Evolutionary conservation across 768 basidiomycete species (phyloP).

Genomic region (Leccinum rimulosum): DNA sequence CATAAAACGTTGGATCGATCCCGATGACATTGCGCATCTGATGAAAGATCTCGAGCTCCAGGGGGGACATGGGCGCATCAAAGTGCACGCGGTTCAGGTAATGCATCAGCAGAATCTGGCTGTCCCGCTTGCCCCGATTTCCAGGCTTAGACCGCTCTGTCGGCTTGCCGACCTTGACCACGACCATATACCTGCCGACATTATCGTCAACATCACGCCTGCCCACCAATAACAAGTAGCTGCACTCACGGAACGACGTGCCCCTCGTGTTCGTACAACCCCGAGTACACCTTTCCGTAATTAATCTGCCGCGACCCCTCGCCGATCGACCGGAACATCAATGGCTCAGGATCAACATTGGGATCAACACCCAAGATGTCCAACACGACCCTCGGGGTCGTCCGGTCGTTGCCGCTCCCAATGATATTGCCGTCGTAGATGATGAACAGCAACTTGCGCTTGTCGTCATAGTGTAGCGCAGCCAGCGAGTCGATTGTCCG

Average conservation of each 20-base stretch:
- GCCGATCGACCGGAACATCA: slow-evolving; percentile 25
- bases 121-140: slow-evolving; percentile 93
- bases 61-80: slow-evolving; percentile 87
- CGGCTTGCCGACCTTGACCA: slow-evolving; percentile 71
- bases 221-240: too few relatives aligned
- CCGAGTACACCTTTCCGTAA: too few relatives aligned
- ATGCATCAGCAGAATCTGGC: slow-evolving; percentile 86
- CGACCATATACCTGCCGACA: too few relatives aligned
- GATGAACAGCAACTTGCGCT: slow-evolving; percentile 89
- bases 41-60: slow-evolving; percentile 94
- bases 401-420: slow-evolving; percentile 88
- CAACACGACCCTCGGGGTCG: slow-evolving; percentile 88
- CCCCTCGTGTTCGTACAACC: too few relatives aligned
- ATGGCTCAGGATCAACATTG: slow-evolving; percentile 84
- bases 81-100: slow-evolving; percentile 95
- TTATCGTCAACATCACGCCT: too few relatives aligned
- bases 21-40: slow-evolving; percentile 98
- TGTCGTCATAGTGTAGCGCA: slow-evolving; percentile 89
- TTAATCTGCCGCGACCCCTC: too few relatives aligned
- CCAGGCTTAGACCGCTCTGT: slow-evolving; percentile 90
- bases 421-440: slow-evolving; percentile 97
- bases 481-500: slow-evolving; percentile 91
- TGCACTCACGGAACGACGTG: too few relatives aligned
- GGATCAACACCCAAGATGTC: slow-evolving; percentile 93
- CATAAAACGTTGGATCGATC: slow-evolving; percentile 95